Conservation (phyloP, 192 early-diverging fungal genomes). For the Haplosporangium gracile region DNA sequence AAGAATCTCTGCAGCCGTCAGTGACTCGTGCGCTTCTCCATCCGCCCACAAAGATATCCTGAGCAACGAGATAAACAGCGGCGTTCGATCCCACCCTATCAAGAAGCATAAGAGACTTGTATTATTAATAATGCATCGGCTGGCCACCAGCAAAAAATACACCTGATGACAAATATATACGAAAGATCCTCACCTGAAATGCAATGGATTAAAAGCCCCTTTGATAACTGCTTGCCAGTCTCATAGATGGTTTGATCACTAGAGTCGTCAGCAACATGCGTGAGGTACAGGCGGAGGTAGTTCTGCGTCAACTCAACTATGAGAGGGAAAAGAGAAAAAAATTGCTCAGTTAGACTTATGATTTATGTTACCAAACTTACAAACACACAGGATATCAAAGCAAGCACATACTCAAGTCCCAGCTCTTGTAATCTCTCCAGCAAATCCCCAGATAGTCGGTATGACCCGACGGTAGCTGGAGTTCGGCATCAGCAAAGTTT, state of each 20-base stretch:
- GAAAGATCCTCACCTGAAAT: slow-evolving; percentile 29
- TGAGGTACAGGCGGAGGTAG: slow-evolving; percentile 51
- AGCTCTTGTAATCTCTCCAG: slow-evolving; percentile 50
- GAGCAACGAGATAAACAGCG: slow-evolving; percentile 48
- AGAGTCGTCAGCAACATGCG: slow-evolving; percentile 50
- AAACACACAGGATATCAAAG: not conserved
- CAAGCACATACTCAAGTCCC: slow-evolving; percentile 48
- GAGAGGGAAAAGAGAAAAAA: not conserved
- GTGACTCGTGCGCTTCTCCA: slow-evolving; percentile 49
- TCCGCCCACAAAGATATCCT: slow-evolving; percentile 56
- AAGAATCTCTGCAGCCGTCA: slow-evolving; percentile 55
- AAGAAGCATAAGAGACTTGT: not conserved
- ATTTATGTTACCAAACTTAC: not conserved
- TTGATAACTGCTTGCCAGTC: slow-evolving; percentile 2
- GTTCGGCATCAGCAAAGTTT: slow-evolving; percentile 56
- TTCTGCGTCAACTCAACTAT: slow-evolving; percentile 54
- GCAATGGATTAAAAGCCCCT: slow-evolving; percentile 46
- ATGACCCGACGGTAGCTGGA: slow-evolving; percentile 44
- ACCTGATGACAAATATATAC: not conserved
- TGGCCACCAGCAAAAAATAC: too few relatives aligned
- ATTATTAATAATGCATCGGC: not conserved
- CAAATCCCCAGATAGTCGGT: slow-evolving; percentile 32
- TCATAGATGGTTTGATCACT: not conserved
- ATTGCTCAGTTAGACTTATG: not conserved
- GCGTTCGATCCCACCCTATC: slow-evolving; percentile 56